These are phyloP conservation scores for Cordyceps tenuipes DNA, from an alignment of 2,329 filamentous ascomycete genomes.

Conservation along the genomic window DNA sequence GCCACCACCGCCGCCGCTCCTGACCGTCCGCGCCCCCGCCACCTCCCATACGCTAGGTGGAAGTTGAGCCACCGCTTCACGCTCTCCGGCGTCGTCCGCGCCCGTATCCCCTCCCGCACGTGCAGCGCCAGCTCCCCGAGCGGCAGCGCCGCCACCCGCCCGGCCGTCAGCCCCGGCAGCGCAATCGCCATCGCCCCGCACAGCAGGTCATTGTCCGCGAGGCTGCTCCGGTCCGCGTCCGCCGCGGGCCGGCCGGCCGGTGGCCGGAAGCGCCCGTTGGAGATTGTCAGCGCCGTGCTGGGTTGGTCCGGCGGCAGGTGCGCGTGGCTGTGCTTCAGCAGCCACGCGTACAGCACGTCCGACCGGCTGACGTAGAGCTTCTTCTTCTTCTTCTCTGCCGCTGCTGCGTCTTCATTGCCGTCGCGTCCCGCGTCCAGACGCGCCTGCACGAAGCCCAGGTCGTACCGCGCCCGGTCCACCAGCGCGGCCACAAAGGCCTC, in stretches of 20 bases:
- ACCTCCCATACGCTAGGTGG: not conserved
- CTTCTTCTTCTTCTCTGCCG: not conserved
- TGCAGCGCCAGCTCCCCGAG: slow-evolving; percentile 3
- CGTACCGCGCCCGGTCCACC: not conserved
- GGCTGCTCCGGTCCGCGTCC: not conserved
- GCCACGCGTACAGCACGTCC: slow-evolving; percentile 3
- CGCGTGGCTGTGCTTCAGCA: slow-evolving; percentile 5
- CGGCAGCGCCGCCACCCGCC: not conserved
- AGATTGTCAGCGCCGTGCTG: not conserved
- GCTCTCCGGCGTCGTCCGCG: not conserved
- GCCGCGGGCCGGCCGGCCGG: not conserved
- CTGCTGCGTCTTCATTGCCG: not conserved
- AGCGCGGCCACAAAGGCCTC: not conserved
- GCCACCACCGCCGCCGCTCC: not conserved
- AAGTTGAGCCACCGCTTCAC: slow-evolving; percentile 2
- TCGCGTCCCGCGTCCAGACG: not conserved
- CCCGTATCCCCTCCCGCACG: not conserved
- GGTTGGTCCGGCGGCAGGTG: not conserved
- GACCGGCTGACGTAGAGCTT: not conserved
- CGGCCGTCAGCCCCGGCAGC: not conserved
- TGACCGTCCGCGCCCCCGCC: not conserved
- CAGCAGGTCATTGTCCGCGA: not conserved
- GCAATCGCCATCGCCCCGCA: slow-evolving; percentile 1
- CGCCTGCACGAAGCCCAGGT: not conserved
- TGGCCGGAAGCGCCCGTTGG: slow-evolving; percentile 1